Evolutionary conservation across 495 filamentous ascomycete genomes (phyloP), one percentile per base, ranked within the genome.

Genomic region (Bacidia rubella): DNA sequence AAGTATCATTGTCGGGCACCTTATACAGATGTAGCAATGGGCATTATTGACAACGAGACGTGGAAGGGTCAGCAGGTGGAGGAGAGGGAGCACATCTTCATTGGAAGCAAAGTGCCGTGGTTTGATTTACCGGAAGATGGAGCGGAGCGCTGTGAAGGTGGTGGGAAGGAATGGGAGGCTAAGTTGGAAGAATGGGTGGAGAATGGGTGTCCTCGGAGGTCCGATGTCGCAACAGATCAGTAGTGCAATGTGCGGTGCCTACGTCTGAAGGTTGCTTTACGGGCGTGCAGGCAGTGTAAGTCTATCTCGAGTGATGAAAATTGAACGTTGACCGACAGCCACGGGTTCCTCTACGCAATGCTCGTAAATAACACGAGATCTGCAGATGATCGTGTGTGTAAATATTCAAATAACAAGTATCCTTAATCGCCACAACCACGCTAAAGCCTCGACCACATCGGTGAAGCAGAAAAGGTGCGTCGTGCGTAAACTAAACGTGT

Each of bases 71-170:
- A 19, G 2, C 47, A 66, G 22, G 56, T 61, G 1, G 10, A 11
- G 11, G 54, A 60, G 0, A 35, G 50, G 11, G 51, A 39, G 43
- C 65, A 68, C 55, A 68, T 66, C 10, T 65, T 65, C 15, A 38
- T 65, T 5, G 32, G 55, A 38, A 62, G 65, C 21, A 63, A 63
- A 29, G 64, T 58, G 1, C 44, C 47, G n/a, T 68, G 65, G 65
- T 66, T 47, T 51, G 42, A 55, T n/a, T 22, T 65, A 15, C 54
- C 62, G 2, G 63, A 68, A 53, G 64, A 54, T 48, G 51, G 51
- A 24, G 24, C 47, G 11, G 25, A 27, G 26, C 11, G 47, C 11
- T n/a, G 23, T 27, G 32, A 39, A n/a, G 9, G 9, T 9, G 9
- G 9, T 39, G 32, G n/a, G 9, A 9, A 9, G 32, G 32, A 10